Evolutionary conservation across 805 yeast genomes (phyloP), one percentile per base, ranked within the genome.

Genomic region (Yarrowia deformans): DNA sequence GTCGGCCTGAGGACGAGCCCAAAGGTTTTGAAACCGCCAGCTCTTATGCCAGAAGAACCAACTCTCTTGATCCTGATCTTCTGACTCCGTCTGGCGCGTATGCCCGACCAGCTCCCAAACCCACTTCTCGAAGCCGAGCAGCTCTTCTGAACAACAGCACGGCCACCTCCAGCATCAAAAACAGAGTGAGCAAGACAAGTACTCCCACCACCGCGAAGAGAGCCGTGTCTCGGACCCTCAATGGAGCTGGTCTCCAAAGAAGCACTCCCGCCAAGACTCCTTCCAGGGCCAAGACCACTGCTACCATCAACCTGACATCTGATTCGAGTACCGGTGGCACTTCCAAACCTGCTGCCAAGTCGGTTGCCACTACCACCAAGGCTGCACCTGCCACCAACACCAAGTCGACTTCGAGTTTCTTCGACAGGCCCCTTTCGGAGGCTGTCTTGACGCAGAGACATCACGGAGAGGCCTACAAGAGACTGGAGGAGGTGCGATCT

Each of bases 1-100:
- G 32, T 7, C 49, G 37, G 3, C 37, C 64, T 4, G n/a, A 5
- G 12, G 49, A 18, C 10, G 64, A 43, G 48, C 48, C 48, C 1
- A 56, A 32, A 37, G 64, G 64, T 3, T 56, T 56, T n/a, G 64
- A 56, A 13, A 42, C 48, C 1, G 64, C 64, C 5, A 42, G 64
- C 8, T 40, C 48, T 10, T 56, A 14, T 42, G 64, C 64, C 2
- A 9, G 49, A 29, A 56, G 64, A 32, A 56, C 64, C 29, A 56
- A 42, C 64, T 39, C 48, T 42, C 18, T 56, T 9, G 64, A 43
- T 13, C 42, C n/a, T 13, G 29, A 23, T 23, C 29, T 23, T 23
- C 42, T 52, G 12, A 55, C 61, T 9, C 46, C 61, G 2, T 39
- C 46, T 1, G 46, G 46, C 8, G 46, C 61, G 4, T 52, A 52